These are phyloP conservation scores for Phytophthora sp. DNA, from an alignment of 352 stramenopile genomes.

Conservation along the genomic window DNA sequence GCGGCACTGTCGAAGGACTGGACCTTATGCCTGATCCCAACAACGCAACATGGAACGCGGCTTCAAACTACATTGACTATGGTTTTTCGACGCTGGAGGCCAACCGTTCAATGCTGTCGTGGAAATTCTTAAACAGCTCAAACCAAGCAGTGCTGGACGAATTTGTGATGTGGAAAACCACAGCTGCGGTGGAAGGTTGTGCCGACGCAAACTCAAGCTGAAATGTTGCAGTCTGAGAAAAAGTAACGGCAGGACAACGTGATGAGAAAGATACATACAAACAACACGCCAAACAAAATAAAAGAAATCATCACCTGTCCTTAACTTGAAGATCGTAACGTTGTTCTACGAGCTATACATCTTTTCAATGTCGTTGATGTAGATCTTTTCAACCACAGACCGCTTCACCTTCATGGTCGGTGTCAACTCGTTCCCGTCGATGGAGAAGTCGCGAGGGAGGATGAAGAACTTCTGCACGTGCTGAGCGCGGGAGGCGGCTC, in stretches of 20 bases:
- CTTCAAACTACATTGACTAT: conserved; percentile 36
- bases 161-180: conserved; percentile 44
- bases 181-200: background rate
- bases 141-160: conserved; percentile 35
- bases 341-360: conserved; percentile 76
- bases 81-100: conserved; percentile 39
- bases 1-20: conserved; percentile 35
- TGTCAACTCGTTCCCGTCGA: conserved; percentile 88
- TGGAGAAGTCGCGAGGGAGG: conserved; percentile 74
- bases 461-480: conserved; percentile 82
- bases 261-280: too few species aligned
- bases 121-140: conserved; percentile 40
- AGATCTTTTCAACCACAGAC: conserved; percentile 84
- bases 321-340: too few species aligned
- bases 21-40: conserved; percentile 18
- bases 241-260: too few species aligned
- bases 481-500: conserved; percentile 51
- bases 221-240: too few species aligned
- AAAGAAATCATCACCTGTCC: too few species aligned
- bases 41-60: conserved; percentile 37
- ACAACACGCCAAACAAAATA: too few species aligned
- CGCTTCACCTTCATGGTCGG: conserved; percentile 95
- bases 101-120: conserved; percentile 38
- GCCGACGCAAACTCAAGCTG: background rate
- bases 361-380: conserved; percentile 82